Conservation (phyloP, 2,329 filamentous ascomycete species). For the Kalaharituber pfeilii region DNA sequence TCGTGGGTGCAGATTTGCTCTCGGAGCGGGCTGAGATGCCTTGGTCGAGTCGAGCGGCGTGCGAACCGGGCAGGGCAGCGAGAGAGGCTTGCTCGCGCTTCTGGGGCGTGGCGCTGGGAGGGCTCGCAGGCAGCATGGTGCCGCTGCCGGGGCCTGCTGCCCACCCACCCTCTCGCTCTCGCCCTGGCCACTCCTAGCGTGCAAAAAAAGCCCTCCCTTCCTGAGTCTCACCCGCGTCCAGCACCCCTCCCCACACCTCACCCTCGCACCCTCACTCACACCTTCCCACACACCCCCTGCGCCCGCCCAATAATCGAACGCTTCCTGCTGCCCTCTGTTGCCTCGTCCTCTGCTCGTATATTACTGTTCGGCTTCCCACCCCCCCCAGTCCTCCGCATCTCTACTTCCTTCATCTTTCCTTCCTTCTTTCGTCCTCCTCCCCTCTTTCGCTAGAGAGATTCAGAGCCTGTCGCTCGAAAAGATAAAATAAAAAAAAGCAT, state of each 20-base stretch:
- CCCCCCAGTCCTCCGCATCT: background rate
- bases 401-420: conserved; percentile 12
- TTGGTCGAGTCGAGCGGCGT: too few relatives aligned
- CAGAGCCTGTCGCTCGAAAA: background rate
- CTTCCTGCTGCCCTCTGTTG: background rate
- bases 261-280: background rate
- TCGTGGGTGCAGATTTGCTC: too few relatives aligned
- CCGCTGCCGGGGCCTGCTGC: background rate
- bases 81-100: too few relatives aligned
- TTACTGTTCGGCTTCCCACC: background rate
- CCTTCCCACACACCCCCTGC: background rate
- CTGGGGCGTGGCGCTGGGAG: too few relatives aligned
- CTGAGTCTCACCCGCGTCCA: background rate
- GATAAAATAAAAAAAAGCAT: conserved; percentile 1
- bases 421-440: conserved; percentile 3
- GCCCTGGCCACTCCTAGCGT: too few relatives aligned
- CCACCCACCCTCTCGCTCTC: background rate
- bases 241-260: background rate
- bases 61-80: too few relatives aligned
- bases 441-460: background rate
- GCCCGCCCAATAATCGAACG: conserved; percentile 8
- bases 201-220: background rate
- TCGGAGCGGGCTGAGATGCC: too few relatives aligned
- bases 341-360: background rate
- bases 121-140: too few relatives aligned